Evolutionary conservation across 2,329 filamentous ascomycete genomes (phyloP).

Genomic region (Cytospora mali): DNA sequence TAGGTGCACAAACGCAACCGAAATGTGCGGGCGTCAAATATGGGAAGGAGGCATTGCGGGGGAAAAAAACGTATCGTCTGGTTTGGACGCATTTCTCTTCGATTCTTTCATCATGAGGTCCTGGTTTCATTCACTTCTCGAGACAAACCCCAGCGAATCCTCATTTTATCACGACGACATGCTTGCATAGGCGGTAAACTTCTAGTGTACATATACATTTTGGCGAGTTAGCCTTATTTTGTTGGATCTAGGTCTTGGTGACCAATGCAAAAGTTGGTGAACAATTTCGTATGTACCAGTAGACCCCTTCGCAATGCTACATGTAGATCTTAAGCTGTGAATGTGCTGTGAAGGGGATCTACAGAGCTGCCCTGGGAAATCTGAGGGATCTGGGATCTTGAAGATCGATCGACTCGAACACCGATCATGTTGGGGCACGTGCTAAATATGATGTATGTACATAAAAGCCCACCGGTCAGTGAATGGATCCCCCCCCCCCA

Average conservation of each 20-base stretch:
- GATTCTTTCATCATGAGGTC: constrained; percentile 7
- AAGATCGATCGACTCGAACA: too few species aligned
- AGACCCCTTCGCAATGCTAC: too few species aligned
- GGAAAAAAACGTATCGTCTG: neutral
- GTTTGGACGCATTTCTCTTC: neutral
- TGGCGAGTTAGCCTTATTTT: constrained; percentile 9
- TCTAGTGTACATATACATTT: constrained; percentile 28
- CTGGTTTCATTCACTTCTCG: constrained; percentile 20
- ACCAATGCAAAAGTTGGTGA: neutral
- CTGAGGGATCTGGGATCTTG: too few species aligned
- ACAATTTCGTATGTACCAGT: too few species aligned
- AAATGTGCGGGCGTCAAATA: constrained; percentile 7
- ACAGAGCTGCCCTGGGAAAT: too few species aligned
- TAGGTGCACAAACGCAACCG: neutral
- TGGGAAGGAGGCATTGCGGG: too few species aligned
- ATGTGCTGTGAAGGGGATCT: too few species aligned
- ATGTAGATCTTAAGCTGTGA: too few species aligned
- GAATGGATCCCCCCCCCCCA: too few species aligned
- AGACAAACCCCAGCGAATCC: constrained; percentile 8
- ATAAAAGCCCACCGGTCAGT: too few species aligned
- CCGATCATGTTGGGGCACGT: too few species aligned
- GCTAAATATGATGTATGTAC: too few species aligned
- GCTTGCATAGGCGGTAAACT: constrained; percentile 28
- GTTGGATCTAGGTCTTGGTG: neutral
- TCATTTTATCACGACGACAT: constrained; percentile 12